Evolutionary conservation across 257 asterid species (phyloP), one percentile per base, ranked within the genome.

Genomic region (Plectranthus barbatus): DNA sequence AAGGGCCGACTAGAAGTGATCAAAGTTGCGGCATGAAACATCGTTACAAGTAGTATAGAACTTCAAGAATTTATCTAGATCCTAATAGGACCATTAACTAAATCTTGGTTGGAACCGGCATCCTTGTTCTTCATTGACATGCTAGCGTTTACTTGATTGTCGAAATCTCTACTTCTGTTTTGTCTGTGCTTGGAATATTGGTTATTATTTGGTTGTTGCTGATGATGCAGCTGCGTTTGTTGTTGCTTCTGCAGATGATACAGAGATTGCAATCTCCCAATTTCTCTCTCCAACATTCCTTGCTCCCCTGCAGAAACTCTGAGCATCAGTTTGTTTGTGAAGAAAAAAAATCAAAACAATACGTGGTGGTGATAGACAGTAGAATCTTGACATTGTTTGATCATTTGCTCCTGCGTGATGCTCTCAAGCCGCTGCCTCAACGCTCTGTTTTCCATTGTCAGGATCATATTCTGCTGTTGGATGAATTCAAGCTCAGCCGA

Each of bases 371-470:
- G 42, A 7, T 1, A 41, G 15, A 4, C 7, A 23, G 62, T 34
- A 56, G 31, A 36, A 37, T 10, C 8, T 31, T 66, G 76, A 91
- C 96, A 76, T 56, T 84, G 81, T 75, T 91, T 91, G 79, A 91
- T 86, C 67, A 79, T 73, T 63, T 83, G 94, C 82, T 86, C 98
- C 72, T 88, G 98, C 0, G 91, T 71, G 65, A 83, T n/a, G 19
- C 71, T 80, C 53, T 91, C 98, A 14, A 91, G 72, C n/a, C 89
- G 83, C 73, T 91, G 95, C 81, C 84, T 84, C 65, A 92, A 74
- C 14, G 95, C 88, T 72, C 82, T 75, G 58, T 92, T 92, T 75
- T 92, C 95, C 95, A 88, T 84, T 47, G 74, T 78, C 83, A 89
- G 60, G 63, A 89, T 79, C 20, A 84, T 76, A 60, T 88, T 89